A percentile compares a stretch with the other conserved stretches of the same genome.
Evolutionary conservation across 306 rosid species (phyloP).

Genomic region (Ziziphus jujuba): DNA sequence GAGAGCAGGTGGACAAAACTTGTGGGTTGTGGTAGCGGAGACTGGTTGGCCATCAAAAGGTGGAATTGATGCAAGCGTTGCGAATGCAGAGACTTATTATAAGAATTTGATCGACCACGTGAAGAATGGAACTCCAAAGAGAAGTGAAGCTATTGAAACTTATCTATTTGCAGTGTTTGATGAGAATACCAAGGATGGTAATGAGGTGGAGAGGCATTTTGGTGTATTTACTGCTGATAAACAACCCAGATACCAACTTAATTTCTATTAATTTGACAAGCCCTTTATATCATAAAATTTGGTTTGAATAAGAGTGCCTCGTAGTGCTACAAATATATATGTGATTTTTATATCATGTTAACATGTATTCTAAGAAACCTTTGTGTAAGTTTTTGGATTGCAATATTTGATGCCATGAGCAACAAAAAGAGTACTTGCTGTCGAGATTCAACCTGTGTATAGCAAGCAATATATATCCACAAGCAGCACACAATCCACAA

Average conservation of each 20-base stretch:
- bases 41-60: slow-evolving; percentile 73
- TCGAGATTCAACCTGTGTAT: too few relatives aligned
- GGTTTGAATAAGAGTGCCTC: too few relatives aligned
- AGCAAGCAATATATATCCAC: too few relatives aligned
- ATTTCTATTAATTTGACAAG: slow-evolving; percentile 13
- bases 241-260: slow-evolving; percentile 39
- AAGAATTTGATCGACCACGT: slow-evolving; percentile 49
- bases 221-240: slow-evolving; percentile 36
- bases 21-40: slow-evolving; percentile 53
- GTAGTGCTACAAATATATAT: too few relatives aligned
- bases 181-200: slow-evolving; percentile 25
- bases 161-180: slow-evolving; percentile 52
- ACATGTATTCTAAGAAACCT: too few relatives aligned
- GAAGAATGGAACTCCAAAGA: slow-evolving; percentile 41
- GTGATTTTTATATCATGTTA: too few relatives aligned
- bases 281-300: too few relatives aligned
- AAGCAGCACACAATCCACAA: too few relatives aligned
- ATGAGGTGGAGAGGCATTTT: slow-evolving; percentile 34
- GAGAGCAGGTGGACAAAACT: slow-evolving; percentile 31
- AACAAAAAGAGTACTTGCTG: too few relatives aligned
- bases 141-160: slow-evolving; percentile 28
- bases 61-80: slow-evolving; percentile 20
- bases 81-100: slow-evolving; percentile 46
- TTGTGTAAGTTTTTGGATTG: too few relatives aligned
- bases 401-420: too few relatives aligned